Evolutionary conservation across 495 filamentous ascomycete species (phyloP).

Genomic region (Echria macrotheca): DNA sequence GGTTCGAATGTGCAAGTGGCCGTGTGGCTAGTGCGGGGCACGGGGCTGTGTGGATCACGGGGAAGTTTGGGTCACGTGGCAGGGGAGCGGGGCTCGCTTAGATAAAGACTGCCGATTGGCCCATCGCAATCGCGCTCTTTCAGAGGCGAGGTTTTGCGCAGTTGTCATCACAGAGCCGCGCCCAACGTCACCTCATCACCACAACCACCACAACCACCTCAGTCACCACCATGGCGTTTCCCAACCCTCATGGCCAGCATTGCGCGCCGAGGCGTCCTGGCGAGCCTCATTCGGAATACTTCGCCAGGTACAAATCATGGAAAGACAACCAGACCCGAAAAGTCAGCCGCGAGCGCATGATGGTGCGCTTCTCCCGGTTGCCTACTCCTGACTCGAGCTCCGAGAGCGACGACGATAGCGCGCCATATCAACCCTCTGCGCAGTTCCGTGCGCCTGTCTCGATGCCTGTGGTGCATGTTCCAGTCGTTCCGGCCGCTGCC

Average conservation of each 20-base stretch:
- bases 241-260: neutral
- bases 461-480: neutral
- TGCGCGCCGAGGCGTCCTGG: neutral
- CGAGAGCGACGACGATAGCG: neutral
- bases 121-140: neutral
- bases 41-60: neutral
- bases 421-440: neutral
- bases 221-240: neutral
- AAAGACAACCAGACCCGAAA: neutral
- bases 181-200: constrained; percentile 4
- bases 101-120: neutral
- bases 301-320: constrained; percentile 2
- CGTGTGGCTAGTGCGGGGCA: neutral
- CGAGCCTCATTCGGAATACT: constrained; percentile 4
- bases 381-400: constrained; percentile 5
- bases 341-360: neutral
- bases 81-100: neutral
- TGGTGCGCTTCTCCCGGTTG: neutral
- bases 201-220: neutral
- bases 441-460: neutral
- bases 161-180: neutral
- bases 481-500: neutral
- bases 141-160: neutral
- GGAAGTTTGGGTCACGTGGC: too few species aligned
- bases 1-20: neutral